phyloP scores from a whole-genome alignment of 1,284 basidiomycete species.

The Exobasidium rhododendri region DNA sequence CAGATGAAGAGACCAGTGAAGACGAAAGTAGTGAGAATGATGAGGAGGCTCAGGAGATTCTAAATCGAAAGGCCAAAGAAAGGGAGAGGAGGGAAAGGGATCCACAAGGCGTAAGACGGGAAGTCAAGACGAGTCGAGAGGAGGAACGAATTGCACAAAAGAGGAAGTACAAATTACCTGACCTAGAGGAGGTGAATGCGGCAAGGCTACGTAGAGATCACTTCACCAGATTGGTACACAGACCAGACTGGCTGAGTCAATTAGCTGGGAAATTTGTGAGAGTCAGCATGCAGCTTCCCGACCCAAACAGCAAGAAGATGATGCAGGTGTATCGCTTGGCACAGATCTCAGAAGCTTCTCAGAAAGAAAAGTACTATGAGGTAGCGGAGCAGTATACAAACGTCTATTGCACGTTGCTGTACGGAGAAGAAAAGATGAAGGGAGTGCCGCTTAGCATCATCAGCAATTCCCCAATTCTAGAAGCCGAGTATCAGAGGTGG shows the following conservation, averaged over 20 bases:
- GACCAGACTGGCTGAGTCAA: conserved; percentile 74
- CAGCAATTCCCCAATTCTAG: conserved; percentile 26
- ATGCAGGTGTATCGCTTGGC: conserved; percentile 72
- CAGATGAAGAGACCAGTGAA: conserved; percentile 37
- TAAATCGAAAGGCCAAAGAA: conserved; percentile 63
- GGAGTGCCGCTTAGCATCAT: conserved; percentile 29
- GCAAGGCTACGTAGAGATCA: conserved; percentile 65
- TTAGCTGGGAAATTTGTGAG: conserved; percentile 64
- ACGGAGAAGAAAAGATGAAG: conserved; percentile 30
- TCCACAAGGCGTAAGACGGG: conserved; percentile 61
- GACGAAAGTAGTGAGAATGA: conserved; percentile 7
- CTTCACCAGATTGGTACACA: conserved; percentile 66
- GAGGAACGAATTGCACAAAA: conserved; percentile 3
- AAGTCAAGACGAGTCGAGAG: conserved; percentile 21
- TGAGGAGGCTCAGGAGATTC: conserved; percentile 12
- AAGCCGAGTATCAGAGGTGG: conserved; percentile 38
- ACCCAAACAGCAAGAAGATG: conserved; percentile 59
- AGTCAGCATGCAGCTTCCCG: conserved; percentile 42
- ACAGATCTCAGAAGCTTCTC: conserved; percentile 67
- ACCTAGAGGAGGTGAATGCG: conserved; percentile 62
- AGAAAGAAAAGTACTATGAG: conserved; percentile 66
- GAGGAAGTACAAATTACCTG: conserved; percentile 61
- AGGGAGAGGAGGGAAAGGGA: conserved; percentile 69
- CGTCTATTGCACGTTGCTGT: conserved; percentile 29
- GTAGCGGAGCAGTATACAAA: conserved; percentile 57